Percentiles rank a stretch among this genome's conserved stretches.
These are phyloP conservation scores for Fomitopsis betulina DNA, from an alignment of 1,284 basidiomycete genomes.

Conservation along the genomic window DNA sequence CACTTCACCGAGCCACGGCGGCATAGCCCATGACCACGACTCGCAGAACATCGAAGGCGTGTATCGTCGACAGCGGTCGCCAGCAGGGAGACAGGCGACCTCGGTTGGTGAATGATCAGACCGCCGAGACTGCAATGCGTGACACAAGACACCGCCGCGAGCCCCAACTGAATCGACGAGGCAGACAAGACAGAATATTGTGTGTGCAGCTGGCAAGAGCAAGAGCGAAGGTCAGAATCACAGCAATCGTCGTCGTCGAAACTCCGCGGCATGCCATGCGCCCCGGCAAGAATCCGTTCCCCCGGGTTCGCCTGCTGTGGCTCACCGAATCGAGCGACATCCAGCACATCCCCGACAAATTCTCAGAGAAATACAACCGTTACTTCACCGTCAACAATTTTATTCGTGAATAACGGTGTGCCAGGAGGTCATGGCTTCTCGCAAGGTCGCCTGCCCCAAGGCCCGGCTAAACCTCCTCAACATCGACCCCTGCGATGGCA, in stretches of 20 bases:
- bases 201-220: neutral
- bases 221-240: neutral
- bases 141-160: too few relatives aligned
- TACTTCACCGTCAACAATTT: neutral
- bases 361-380: neutral
- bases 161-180: neutral
- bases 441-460: neutral
- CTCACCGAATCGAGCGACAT: neutral
- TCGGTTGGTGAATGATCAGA: neutral
- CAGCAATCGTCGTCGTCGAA: neutral
- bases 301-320: neutral
- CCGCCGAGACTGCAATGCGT: neutral
- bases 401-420: neutral
- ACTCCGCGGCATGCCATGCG: neutral
- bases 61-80: neutral
- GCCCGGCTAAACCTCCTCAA: neutral
- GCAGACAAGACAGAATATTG: too few relatives aligned
- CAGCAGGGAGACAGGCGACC: neutral
- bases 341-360: neutral
- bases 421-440: neutral
- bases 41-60: neutral
- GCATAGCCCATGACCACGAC: neutral
- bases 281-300: neutral
- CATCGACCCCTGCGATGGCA: neutral
- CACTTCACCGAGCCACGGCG: too few relatives aligned